These are phyloP conservation scores for Mortierella sp. DNA, from an alignment of 371 early-diverging fungal genomes.

Conservation along the genomic window DNA sequence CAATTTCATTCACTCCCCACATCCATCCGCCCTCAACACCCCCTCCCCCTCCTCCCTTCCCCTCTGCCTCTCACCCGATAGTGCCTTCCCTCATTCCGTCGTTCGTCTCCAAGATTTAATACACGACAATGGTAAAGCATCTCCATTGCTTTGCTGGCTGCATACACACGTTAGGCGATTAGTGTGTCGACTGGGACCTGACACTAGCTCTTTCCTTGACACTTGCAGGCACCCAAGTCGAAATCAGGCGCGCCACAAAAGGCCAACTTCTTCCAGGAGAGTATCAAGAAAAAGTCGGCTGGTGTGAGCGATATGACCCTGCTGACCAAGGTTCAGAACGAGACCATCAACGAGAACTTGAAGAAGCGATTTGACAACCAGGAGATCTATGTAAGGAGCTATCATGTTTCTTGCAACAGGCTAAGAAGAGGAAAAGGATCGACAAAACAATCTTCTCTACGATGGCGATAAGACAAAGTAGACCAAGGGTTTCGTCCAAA, in stretches of 20 bases:
- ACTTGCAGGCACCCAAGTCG: slow-evolving; percentile 39
- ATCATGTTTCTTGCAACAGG: not conserved
- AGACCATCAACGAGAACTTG: slow-evolving; percentile 87
- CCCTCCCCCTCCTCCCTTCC: not conserved
- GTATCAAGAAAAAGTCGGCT: slow-evolving; percentile 84
- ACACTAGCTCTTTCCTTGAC: not conserved
- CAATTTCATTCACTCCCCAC: too few relatives aligned
- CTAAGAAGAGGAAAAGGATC: not conserved
- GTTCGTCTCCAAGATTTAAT: not conserved
- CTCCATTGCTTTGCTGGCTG: not conserved
- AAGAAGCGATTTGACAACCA: slow-evolving; percentile 85
- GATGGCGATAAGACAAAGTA: too few relatives aligned
- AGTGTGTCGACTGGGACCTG: too few relatives aligned
- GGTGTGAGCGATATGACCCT: slow-evolving; percentile 91
- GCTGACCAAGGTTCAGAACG: slow-evolving; percentile 87
- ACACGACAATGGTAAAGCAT: too few relatives aligned
- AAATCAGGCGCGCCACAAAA: slow-evolving; percentile 61
- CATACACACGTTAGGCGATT: too few relatives aligned
- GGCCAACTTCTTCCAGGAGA: slow-evolving; percentile 86
- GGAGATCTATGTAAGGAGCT: slow-evolving; percentile 80
- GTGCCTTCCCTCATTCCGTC: not conserved
- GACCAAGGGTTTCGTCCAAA: too few relatives aligned
- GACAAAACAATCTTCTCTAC: too few relatives aligned
- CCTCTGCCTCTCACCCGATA: not conserved
- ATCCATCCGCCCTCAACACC: not conserved